phyloP scores from a whole-genome alignment of 129 eudicot genomes.

The Tagetes patula region DNA sequence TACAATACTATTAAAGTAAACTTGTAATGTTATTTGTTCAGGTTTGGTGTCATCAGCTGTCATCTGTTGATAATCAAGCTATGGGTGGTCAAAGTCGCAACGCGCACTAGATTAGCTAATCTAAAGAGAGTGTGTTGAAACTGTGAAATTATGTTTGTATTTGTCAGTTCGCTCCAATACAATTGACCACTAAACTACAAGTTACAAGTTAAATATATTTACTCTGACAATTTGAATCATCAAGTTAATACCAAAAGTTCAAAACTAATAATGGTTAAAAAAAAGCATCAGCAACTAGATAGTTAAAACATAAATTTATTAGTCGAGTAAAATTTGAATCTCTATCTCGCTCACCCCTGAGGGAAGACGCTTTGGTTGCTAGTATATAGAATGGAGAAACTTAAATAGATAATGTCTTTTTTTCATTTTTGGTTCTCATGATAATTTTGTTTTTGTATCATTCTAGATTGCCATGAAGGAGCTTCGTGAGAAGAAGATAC shows the following conservation, averaged over 20 bases:
- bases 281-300: background rate
- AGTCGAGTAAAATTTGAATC: background rate
- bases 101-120: too few species aligned
- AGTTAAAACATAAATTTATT: background rate
- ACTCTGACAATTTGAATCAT: background rate
- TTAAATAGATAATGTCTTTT: background rate
- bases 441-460: background rate
- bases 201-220: too few species aligned
- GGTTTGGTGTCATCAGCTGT: background rate
- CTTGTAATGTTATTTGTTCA: background rate
- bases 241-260: background rate
- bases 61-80: slow-evolving; percentile 3
- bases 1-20: background rate
- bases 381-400: background rate
- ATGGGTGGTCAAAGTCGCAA: background rate
- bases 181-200: too few species aligned
- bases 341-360: background rate
- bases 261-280: background rate
- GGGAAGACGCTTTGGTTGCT: too few species aligned
- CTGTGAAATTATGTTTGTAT: too few species aligned
- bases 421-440: background rate
- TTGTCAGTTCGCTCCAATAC: too few species aligned
- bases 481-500: slow-evolving; percentile 75
- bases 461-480: slow-evolving; percentile 96
- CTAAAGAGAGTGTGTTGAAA: too few species aligned